These are phyloP conservation scores for Suillus subluteus DNA, from an alignment of 768 basidiomycete genomes.

Conservation along the genomic window DNA sequence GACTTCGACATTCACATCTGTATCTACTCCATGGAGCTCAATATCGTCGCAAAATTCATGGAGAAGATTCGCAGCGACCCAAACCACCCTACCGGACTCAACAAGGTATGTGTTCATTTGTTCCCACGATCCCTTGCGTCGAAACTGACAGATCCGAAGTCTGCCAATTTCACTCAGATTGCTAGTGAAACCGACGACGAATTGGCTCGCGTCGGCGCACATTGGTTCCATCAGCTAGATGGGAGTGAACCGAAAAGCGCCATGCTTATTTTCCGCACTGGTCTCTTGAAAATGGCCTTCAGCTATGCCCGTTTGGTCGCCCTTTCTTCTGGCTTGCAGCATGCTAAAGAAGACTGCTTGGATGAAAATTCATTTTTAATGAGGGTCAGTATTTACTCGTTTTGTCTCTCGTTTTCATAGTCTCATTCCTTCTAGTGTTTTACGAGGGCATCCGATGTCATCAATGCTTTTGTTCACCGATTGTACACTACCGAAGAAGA, in stretches of 20 bases:
- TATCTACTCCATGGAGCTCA: slow-evolving; percentile 76
- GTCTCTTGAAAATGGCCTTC: slow-evolving; percentile 62
- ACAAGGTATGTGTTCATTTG: slow-evolving; percentile 52
- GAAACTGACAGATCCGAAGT: slow-evolving; percentile 39
- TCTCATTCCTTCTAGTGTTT: slow-evolving; percentile 52
- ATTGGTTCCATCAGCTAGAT: slow-evolving; percentile 58
- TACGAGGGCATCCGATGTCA: slow-evolving; percentile 66
- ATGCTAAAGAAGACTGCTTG: slow-evolving; percentile 57
- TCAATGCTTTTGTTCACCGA: slow-evolving; percentile 61
- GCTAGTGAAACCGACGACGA: slow-evolving; percentile 72
- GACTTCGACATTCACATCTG: slow-evolving; percentile 83
- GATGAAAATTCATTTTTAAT: slow-evolving; percentile 69
- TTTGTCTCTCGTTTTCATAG: slow-evolving; percentile 2
- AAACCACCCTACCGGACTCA: slow-evolving; percentile 72
- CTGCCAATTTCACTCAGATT: slow-evolving; percentile 63
- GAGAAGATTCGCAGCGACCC: slow-evolving; percentile 74
- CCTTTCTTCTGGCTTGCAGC: slow-evolving; percentile 78
- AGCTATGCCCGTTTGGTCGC: slow-evolving; percentile 72
- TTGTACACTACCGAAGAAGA: slow-evolving; percentile 55
- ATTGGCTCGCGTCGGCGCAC: slow-evolving; percentile 54
- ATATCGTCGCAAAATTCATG: slow-evolving; percentile 62
- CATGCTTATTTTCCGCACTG: slow-evolving; percentile 62
- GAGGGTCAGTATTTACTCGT: slow-evolving; percentile 49
- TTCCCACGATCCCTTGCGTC: background rate
- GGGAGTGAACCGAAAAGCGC: slow-evolving; percentile 56